A percentile compares a stretch with the other conserved stretches of the same genome.
Evolutionary conservation across 2,329 filamentous ascomycete species (phyloP).

Genomic region (Phialophora tarda): DNA sequence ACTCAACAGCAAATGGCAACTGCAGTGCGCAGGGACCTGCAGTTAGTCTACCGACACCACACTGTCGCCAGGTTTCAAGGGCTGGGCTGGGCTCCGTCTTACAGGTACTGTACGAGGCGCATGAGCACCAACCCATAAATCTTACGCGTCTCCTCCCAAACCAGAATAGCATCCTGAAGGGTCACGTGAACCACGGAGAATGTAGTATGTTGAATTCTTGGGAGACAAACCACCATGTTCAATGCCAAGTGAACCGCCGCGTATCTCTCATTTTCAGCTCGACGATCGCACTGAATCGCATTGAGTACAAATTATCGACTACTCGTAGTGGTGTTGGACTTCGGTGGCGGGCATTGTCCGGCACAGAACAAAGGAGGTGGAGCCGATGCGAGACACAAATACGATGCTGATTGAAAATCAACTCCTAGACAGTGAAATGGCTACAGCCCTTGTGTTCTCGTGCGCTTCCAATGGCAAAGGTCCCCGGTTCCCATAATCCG

Average conservation of each 20-base stretch:
- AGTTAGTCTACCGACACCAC: not conserved
- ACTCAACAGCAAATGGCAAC: not conserved
- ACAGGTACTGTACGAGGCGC: constrained; percentile 1
- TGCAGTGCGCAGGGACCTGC: not conserved
- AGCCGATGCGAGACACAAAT: constrained; percentile 8
- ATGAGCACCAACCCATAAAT: not conserved
- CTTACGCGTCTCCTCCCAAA: constrained; percentile 3
- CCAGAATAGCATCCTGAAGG: not conserved
- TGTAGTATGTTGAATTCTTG: no score
- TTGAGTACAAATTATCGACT: not conserved
- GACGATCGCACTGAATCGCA: not conserved
- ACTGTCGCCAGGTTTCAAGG: not conserved
- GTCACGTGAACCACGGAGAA: not conserved
- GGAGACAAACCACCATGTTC: not conserved
- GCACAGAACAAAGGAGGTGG: not conserved
- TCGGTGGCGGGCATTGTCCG: not conserved
- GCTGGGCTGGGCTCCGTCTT: not conserved
- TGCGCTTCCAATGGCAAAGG: not conserved
- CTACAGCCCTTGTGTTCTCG: not conserved
- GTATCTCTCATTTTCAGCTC: not conserved
- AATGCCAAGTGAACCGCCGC: not conserved
- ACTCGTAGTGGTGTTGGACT: not conserved
- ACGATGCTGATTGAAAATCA: constrained; percentile 3
- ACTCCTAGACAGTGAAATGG: not conserved
- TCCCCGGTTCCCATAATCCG: not conserved